Conservation (phyloP, 164 flowering plant species). For the Brasenia schreberi region DNA sequence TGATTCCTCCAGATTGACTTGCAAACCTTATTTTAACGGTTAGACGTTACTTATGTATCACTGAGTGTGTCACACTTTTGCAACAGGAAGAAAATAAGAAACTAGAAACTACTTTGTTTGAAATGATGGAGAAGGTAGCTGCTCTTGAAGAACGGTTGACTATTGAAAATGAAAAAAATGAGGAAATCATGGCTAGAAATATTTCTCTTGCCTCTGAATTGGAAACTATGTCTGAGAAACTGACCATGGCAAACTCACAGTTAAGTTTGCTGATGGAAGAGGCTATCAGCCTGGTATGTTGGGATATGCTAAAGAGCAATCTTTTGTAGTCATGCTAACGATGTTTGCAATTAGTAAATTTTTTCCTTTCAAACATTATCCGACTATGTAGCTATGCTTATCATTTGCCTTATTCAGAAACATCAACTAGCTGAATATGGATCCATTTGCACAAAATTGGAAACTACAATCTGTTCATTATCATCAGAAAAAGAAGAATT, state of each 20-base stretch:
- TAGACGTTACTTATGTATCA: neutral
- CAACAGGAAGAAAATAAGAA: conserved; percentile 56
- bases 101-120: conserved; percentile 76
- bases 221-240: conserved; percentile 28
- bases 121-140: conserved; percentile 77
- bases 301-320: neutral
- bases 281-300: conserved; percentile 45
- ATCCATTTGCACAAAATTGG: conserved; percentile 19
- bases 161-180: conserved; percentile 37
- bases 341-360: no score
- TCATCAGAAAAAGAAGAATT: conserved; percentile 71
- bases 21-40: no score
- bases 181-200: conserved; percentile 31
- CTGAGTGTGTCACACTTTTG: neutral
- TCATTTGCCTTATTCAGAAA: conserved; percentile 22
- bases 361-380: neutral
- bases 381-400: neutral
- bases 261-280: conserved; percentile 41
- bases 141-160: conserved; percentile 64
- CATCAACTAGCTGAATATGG: conserved; percentile 37
- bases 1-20: no score
- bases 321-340: no score
- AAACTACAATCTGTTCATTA: conserved; percentile 29
- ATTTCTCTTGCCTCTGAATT: conserved; percentile 48
- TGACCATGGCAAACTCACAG: conserved; percentile 31